A percentile compares a stretch with the other conserved stretches of the same genome.
These are phyloP conservation scores for Mycena latifolia DNA, from an alignment of 768 basidiomycete species.

Conservation along the genomic window DNA sequence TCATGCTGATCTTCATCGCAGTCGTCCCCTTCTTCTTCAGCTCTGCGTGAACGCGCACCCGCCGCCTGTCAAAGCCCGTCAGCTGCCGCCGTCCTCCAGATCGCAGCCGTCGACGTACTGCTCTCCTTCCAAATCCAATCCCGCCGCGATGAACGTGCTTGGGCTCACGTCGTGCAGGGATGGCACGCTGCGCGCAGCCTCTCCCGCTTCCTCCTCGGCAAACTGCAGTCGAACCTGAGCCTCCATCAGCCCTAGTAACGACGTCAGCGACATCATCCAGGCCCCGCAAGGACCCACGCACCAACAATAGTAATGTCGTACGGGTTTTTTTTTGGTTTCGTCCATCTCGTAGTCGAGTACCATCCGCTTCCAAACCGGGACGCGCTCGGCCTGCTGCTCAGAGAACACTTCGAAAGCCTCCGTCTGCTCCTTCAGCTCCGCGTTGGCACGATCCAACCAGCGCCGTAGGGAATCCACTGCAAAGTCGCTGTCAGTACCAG, in stretches of 20 bases:
- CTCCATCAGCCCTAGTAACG: neutral
- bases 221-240: too few relatives aligned
- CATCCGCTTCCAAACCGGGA: too few relatives aligned
- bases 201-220: neutral
- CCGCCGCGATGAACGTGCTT: neutral
- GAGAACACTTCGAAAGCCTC: conserved; percentile 5
- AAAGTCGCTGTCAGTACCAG: neutral
- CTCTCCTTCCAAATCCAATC: conserved; percentile 10
- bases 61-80: neutral
- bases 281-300: too few relatives aligned
- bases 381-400: too few relatives aligned
- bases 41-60: neutral
- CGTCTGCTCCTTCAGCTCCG: neutral
- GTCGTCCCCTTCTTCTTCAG: conserved; percentile 21
- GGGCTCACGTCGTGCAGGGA: conserved; percentile 14
- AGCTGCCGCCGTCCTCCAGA: too few relatives aligned
- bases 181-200: neutral
- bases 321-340: too few relatives aligned
- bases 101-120: conserved; percentile 16
- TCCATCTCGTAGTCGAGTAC: too few relatives aligned
- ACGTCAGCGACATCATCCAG: too few relatives aligned
- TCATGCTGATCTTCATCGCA: too few relatives aligned
- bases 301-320: too few relatives aligned
- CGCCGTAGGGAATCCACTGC: neutral
- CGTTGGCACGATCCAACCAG: neutral